A percentile compares a stretch with the other conserved stretches of the same genome.
These are phyloP conservation scores for Croton setiger DNA, from an alignment of 441 rosid genomes.

Conservation along the genomic window DNA sequence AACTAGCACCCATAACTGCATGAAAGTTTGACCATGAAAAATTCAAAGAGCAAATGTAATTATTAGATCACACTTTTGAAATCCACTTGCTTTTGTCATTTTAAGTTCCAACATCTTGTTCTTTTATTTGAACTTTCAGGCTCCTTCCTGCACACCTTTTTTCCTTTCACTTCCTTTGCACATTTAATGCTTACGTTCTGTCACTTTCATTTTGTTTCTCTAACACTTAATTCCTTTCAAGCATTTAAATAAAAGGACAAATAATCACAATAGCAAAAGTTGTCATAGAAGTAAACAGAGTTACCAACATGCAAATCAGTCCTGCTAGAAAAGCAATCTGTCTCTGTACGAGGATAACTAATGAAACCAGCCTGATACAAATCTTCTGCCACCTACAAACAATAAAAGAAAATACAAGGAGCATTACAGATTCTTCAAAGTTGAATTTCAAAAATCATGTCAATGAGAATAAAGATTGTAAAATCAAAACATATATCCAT, in stretches of 20 bases:
- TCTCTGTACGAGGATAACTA: conserved; percentile 99
- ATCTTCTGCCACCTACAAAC: conserved; percentile 87
- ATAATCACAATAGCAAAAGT: conserved; percentile 19
- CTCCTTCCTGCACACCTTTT: neutral
- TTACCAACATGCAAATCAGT: conserved; percentile 88
- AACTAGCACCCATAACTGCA: no score
- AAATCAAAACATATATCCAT: neutral
- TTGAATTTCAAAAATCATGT: conserved; percentile 1
- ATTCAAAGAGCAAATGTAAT: no score
- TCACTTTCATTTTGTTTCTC: neutral
- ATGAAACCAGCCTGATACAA: conserved; percentile 94
- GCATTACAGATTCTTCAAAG: conserved; percentile 1
- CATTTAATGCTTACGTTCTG: neutral
- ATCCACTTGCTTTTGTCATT: neutral
- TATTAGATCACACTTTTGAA: neutral
- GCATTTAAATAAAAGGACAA: neutral
- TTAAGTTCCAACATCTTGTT: neutral
- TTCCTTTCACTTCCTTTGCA: neutral
- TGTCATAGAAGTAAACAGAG: conserved; percentile 18
- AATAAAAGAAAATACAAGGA: conserved; percentile 15
- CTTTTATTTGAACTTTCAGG: neutral
- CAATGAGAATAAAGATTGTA: neutral
- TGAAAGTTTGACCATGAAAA: no score
- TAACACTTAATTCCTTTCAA: neutral
- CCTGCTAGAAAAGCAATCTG: conserved; percentile 78